Base-by-base conservation (phyloP, 2,329 filamentous ascomycete species). In the Ophiostoma pallidulum region DNA sequence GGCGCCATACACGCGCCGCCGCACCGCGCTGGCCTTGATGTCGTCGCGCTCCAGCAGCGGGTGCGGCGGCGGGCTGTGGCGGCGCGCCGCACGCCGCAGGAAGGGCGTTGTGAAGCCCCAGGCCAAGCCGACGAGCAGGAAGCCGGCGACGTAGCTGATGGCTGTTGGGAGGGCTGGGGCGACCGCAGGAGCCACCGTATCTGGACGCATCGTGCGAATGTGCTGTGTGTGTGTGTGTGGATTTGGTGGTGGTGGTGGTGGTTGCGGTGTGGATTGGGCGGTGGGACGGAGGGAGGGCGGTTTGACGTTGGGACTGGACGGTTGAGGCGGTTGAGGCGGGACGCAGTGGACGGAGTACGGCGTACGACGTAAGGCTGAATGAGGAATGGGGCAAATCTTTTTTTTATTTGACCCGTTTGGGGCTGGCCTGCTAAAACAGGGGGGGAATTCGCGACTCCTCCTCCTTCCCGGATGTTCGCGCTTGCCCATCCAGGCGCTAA, bases 41-140 rank as follows among this genome's bases (percentile, higher is more conserved):
- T 70, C 68, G 6, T 71, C 67, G 12, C 68, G 61, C 36, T 72
- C 66, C 29, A 83, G 69, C 18, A 76, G 57, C 3, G 77, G 68
- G 56, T 82, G 80, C 1, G 72, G 55, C 2, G 78, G 73, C 3
- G 82, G 81, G 46, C 72, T 77, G 68, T 92, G 89, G 52, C 81
- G 75, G 41, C 84, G 75, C 2, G 91, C 90, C 9, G 91, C 91
- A 53, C 79, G 78, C 20, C 90, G 83, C 73, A 97, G 94, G 70
- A 97, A 96, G 47, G 84, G 83, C 18, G 88, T 94, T 1, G 88
- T 95, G 57, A 94, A 80, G 44, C 90, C 91, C 91, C 91, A 97
- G 56, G 88, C 90, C 20, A 92, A 71, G 45, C 90, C 89, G 56
- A 97, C 90, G 51, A 95, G 79, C 46, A 96, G 74, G 72, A 96